phyloP scores from a whole-genome alignment of 306 rosid genomes.

The Mimosa bimucronata region DNA sequence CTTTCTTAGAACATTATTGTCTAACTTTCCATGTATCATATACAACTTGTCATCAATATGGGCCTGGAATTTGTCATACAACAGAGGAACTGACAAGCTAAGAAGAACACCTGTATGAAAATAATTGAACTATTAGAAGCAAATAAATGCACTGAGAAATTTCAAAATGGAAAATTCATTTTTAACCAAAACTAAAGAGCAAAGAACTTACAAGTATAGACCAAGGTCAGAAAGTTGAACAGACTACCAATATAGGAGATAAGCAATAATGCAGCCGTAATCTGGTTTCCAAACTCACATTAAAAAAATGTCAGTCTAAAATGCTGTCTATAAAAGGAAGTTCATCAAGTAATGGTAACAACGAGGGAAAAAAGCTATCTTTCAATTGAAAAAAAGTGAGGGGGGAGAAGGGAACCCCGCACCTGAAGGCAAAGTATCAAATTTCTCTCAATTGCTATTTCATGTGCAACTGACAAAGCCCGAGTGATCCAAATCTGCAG shows the following conservation, averaged over 20 bases:
- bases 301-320: conserved; percentile 8
- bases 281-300: conserved; percentile 49
- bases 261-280: conserved; percentile 50
- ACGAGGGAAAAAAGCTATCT: background rate
- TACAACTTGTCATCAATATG: conserved; percentile 63
- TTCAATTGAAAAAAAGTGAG: background rate
- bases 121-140: conserved; percentile 25
- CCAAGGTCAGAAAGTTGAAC: conserved; percentile 60
- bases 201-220: conserved; percentile 52
- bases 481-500: conserved; percentile 69
- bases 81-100: conserved; percentile 79
- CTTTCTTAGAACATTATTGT: conserved; percentile 60
- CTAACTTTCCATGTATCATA: conserved; percentile 57
- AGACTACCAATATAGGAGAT: conserved; percentile 56
- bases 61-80: conserved; percentile 88
- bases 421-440: conserved; percentile 75
- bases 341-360: background rate
- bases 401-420: background rate
- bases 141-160: background rate
- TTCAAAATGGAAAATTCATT: background rate
- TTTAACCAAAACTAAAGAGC: conserved; percentile 18
- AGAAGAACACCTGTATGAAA: conserved; percentile 69
- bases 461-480: conserved; percentile 67
- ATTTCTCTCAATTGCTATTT: conserved; percentile 81
- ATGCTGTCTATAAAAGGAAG: background rate